These are phyloP conservation scores for Phytophthora vignae DNA, from an alignment of 352 stramenopile genomes.

Conservation along the genomic window DNA sequence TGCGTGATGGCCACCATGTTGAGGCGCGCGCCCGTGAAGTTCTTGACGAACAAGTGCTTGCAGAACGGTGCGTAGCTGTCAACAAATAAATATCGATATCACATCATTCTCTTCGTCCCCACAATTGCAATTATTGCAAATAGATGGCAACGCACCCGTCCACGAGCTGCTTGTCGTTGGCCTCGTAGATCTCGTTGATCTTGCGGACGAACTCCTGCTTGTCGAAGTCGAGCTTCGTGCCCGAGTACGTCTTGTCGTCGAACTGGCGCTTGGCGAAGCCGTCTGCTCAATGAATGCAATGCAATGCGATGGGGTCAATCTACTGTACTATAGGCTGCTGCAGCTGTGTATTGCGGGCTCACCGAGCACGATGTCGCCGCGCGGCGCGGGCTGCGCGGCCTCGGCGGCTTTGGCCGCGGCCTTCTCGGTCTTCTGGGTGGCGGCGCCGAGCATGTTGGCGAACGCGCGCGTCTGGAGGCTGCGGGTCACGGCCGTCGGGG, in stretches of 20 bases:
- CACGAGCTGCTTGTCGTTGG: slow-evolving; percentile 67
- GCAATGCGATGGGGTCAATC: no score
- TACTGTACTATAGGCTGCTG: background rate
- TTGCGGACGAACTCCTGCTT: slow-evolving; percentile 80
- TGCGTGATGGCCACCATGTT: slow-evolving; percentile 94
- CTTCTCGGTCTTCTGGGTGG: slow-evolving; percentile 48
- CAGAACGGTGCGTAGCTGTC: slow-evolving; percentile 97
- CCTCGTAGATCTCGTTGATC: slow-evolving; percentile 86
- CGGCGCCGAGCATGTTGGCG: slow-evolving; percentile 48
- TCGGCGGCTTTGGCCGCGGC: slow-evolving; percentile 31
- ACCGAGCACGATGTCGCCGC: slow-evolving; percentile 68
- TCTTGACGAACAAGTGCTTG: slow-evolving; percentile 98
- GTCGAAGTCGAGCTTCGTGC: slow-evolving; percentile 76
- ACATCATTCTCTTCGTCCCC: background rate
- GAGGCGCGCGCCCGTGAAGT: slow-evolving; percentile 92
- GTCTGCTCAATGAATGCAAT: slow-evolving; percentile 42
- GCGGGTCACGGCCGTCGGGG: slow-evolving; percentile 17
- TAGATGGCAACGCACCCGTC: slow-evolving; percentile 54
- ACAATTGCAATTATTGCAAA: background rate
- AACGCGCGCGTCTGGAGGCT: slow-evolving; percentile 42
- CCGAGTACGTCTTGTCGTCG: slow-evolving; percentile 79
- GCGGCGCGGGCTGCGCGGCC: slow-evolving; percentile 33
- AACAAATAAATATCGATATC: background rate
- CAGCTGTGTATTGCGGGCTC: slow-evolving; percentile 8
- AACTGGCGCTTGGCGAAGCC: slow-evolving; percentile 88